These are phyloP conservation scores for Madurella mycetomatis DNA, from an alignment of 2,329 filamentous ascomycete species.

Conservation along the genomic window DNA sequence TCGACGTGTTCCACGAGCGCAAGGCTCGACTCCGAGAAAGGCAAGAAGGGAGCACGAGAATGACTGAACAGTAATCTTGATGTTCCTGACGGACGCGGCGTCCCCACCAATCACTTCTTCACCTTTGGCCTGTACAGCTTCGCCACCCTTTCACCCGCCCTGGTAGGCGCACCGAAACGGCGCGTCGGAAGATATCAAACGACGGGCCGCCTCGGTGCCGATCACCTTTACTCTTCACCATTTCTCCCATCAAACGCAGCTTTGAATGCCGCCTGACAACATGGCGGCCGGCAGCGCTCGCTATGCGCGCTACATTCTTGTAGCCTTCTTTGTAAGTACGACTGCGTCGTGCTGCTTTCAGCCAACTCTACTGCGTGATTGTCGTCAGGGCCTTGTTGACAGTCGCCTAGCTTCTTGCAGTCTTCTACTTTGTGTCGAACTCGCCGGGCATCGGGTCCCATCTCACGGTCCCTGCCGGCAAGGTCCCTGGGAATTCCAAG, in stretches of 20 bases:
- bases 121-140: conserved; percentile 10
- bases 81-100: conserved; percentile 6
- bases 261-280: not conserved
- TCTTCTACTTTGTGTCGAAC: conserved; percentile 78
- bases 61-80: conserved; percentile 13
- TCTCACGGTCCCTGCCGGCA: conserved; percentile 39
- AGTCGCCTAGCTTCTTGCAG: conserved; percentile 51
- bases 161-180: not conserved
- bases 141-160: too few species aligned
- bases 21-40: not conserved
- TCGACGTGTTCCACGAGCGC: too few species aligned
- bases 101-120: conserved; percentile 12
- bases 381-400: conserved; percentile 14
- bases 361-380: not conserved
- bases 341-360: not conserved
- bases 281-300: conserved; percentile 68
- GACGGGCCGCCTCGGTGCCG: not conserved
- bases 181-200: not conserved
- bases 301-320: conserved; percentile 72
- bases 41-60: not conserved
- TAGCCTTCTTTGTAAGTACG: conserved; percentile 75
- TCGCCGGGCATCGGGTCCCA: conserved; percentile 33
- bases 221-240: not conserved
- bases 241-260: not conserved
- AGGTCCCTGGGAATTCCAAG: conserved; percentile 20